Conservation (phyloP, 768 basidiomycete species). For the Auricularia cornea region DNA sequence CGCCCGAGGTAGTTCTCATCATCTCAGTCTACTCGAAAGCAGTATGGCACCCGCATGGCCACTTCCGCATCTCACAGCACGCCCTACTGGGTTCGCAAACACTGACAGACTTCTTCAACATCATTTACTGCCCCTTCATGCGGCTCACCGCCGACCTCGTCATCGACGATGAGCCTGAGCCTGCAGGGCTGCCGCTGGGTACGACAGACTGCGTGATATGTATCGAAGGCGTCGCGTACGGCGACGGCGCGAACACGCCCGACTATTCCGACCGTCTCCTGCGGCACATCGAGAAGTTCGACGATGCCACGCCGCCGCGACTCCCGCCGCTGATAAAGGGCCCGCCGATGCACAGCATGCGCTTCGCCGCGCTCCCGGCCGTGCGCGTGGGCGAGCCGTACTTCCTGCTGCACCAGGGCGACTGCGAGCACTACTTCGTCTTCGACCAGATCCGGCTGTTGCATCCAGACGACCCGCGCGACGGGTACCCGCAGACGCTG, state of each 20-base stretch:
- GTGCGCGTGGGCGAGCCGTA: constrained; percentile 69
- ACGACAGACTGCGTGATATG: constrained; percentile 42
- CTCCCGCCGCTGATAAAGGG: constrained; percentile 28
- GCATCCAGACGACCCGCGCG: constrained; percentile 46
- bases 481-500: constrained; percentile 59
- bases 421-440: constrained; percentile 73
- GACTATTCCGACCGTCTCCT: constrained; percentile 44
- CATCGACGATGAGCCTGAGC: constrained; percentile 22
- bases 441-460: constrained; percentile 62
- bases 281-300: constrained; percentile 26
- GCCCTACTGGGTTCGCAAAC: constrained; percentile 64
- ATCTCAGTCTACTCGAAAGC: constrained; percentile 54
- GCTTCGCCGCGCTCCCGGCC: constrained; percentile 22
- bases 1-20: constrained; percentile 37
- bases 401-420: constrained; percentile 72
- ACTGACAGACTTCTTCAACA: constrained; percentile 49
- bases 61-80: constrained; percentile 60
- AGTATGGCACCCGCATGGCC: constrained; percentile 50
- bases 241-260: constrained; percentile 37
- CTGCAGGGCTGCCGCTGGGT: constrained; percentile 24
- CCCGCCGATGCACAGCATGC: constrained; percentile 28
- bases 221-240: constrained; percentile 53
- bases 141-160: constrained; percentile 37
- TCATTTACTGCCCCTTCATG: constrained; percentile 56
- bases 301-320: constrained; percentile 23